A percentile compares a stretch with the other conserved stretches of the same genome.
These are phyloP conservation scores for Monosporascus sp. DNA, from an alignment of 2,329 filamentous ascomycete genomes.

Conservation along the genomic window DNA sequence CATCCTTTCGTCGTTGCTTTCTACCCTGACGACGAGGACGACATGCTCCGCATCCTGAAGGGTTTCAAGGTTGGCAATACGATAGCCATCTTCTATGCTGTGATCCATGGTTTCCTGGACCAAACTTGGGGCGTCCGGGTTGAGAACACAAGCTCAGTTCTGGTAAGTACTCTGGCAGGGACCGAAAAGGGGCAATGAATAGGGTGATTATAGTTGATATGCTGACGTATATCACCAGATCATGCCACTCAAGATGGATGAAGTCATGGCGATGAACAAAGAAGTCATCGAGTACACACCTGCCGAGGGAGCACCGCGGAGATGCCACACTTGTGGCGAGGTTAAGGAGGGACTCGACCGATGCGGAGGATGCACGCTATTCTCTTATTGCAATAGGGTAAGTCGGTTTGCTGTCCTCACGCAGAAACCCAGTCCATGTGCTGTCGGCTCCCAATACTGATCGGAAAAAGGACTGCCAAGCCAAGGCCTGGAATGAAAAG, in stretches of 20 bases:
- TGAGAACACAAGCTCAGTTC: conserved; percentile 5
- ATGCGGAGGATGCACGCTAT: conserved; percentile 11
- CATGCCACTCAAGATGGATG: conserved; percentile 9
- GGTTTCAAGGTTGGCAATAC: conserved; percentile 16
- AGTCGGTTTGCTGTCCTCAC: background rate
- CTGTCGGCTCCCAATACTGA: background rate
- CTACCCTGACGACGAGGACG: conserved; percentile 11
- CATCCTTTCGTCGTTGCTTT: conserved; percentile 10
- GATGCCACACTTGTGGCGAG: conserved; percentile 12
- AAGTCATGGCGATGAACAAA: conserved; percentile 14
- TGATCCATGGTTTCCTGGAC: conserved; percentile 9
- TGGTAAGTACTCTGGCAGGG: conserved; percentile 2
- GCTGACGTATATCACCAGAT: conserved; percentile 6
- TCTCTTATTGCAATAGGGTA: conserved; percentile 15
- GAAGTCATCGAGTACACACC: conserved; percentile 9
- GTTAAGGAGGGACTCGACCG: conserved; percentile 3
- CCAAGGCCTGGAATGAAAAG: conserved; percentile 15
- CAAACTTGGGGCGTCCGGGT: conserved; percentile 6
- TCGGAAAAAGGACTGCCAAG: conserved; percentile 12
- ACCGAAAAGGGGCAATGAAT: too few relatives aligned
- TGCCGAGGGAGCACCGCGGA: background rate
- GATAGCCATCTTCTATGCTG: conserved; percentile 16
- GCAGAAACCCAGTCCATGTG: background rate
- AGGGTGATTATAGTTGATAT: background rate
- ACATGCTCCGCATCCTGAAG: conserved; percentile 11